Evolutionary conservation across 768 basidiomycete genomes (phyloP).

Genomic region (Hirschioporus abietinus): DNA sequence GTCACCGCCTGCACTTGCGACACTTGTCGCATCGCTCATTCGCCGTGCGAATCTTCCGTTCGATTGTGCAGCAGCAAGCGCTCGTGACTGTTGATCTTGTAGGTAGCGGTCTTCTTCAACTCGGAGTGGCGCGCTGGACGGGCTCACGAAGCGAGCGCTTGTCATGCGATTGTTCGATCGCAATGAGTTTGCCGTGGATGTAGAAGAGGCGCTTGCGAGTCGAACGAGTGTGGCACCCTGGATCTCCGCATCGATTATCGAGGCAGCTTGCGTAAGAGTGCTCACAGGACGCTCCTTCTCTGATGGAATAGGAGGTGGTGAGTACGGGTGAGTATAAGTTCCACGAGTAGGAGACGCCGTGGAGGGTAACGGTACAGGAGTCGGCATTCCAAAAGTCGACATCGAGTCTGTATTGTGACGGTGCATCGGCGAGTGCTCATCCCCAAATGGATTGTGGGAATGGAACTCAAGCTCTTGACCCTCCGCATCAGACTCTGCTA

Average conservation of each 20-base stretch:
- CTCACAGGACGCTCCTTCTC: not conserved
- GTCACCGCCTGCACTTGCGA: constrained; percentile 65
- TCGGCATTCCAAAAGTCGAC: constrained; percentile 26
- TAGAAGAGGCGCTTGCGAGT: constrained; percentile 18
- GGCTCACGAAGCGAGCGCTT: constrained; percentile 55
- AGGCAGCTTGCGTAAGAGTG: constrained; percentile 8
- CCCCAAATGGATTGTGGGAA: constrained; percentile 48
- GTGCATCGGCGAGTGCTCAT: constrained; percentile 40
- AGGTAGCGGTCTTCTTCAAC: constrained; percentile 30
- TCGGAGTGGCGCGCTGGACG: constrained; percentile 26
- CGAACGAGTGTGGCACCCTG: constrained; percentile 62
- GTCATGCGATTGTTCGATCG: constrained; percentile 53
- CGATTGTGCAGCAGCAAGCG: constrained; percentile 56
- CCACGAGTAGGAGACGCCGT: not conserved
- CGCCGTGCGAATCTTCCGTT: constrained; percentile 47
- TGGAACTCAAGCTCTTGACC: constrained; percentile 18
- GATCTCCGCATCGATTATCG: constrained; percentile 42
- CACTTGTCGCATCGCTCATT: constrained; percentile 38
- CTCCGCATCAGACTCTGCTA: constrained; percentile 39
- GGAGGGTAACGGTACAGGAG: constrained; percentile 21
- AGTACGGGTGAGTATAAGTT: not conserved
- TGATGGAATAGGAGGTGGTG: not conserved
- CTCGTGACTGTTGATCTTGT: constrained; percentile 64
- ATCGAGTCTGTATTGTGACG: constrained; percentile 11
- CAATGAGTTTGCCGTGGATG: constrained; percentile 23